These are phyloP conservation scores for Didymella pomorum DNA, from an alignment of 2,329 filamentous ascomycete species.

Conservation along the genomic window DNA sequence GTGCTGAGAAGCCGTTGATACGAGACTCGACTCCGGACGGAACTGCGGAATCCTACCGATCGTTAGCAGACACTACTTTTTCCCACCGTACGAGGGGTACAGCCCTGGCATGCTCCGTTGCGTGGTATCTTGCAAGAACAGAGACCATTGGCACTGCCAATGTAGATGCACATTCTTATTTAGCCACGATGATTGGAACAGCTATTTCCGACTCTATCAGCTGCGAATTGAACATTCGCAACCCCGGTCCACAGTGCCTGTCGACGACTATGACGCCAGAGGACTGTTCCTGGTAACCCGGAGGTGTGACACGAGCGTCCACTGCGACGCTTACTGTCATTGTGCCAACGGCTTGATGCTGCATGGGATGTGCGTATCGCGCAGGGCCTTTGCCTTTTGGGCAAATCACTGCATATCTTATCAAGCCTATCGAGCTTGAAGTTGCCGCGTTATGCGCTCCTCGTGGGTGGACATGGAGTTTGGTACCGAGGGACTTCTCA, in stretches of 20 bases:
- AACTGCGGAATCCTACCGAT: neutral
- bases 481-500: neutral
- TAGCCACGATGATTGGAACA: neutral
- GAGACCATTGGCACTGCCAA: neutral
- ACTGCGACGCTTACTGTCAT: neutral
- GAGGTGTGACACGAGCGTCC: neutral
- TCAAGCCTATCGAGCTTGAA: neutral
- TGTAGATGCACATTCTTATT: neutral
- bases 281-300: neutral
- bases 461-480: neutral
- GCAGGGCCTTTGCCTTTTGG: neutral
- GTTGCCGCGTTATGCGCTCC: neutral
- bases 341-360: neutral
- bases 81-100: neutral
- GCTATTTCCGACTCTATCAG: neutral
- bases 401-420: neutral
- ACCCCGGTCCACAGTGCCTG: neutral
- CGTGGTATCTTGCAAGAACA: neutral
- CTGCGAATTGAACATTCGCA: neutral
- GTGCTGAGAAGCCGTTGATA: neutral
- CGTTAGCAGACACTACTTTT: neutral
- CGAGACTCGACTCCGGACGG: neutral
- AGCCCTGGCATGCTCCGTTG: neutral
- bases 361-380: neutral
- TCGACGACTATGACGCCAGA: neutral